A percentile compares a stretch with the other conserved stretches of the same genome.
Conservation (phyloP, 257 asterid genomes). For the Solanum stenotomum region DNA sequence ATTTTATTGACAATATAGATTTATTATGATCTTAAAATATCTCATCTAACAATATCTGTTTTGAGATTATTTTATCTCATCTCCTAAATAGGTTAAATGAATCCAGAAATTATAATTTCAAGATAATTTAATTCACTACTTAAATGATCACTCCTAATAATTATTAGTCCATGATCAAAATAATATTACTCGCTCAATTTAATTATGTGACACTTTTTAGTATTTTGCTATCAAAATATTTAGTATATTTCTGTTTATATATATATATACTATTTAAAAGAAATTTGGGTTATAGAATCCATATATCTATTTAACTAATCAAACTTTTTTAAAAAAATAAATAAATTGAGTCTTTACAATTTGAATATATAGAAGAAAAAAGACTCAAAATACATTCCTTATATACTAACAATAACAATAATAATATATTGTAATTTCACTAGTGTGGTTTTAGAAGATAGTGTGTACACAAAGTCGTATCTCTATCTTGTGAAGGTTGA, state of each 20-base stretch:
- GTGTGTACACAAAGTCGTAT: neutral
- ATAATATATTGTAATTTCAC: neutral
- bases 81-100: neutral
- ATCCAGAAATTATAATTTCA: neutral
- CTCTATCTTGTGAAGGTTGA: neutral
- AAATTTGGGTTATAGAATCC: neutral
- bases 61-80: neutral
- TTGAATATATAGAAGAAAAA: neutral
- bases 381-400: neutral
- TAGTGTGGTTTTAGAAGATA: neutral
- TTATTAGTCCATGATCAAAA: neutral
- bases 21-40: neutral
- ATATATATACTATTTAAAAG: neutral
- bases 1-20: neutral
- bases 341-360: neutral
- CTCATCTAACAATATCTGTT: neutral
- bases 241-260: neutral
- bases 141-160: neutral
- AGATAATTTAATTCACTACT: neutral
- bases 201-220: too few relatives aligned
- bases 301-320: neutral
- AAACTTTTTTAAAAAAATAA: neutral
- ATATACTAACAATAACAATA: neutral
- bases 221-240: neutral
- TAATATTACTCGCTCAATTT: neutral